phyloP scores from a whole-genome alignment of 2,329 filamentous ascomycete genomes.

The Colletotrichum kahawae region DNA sequence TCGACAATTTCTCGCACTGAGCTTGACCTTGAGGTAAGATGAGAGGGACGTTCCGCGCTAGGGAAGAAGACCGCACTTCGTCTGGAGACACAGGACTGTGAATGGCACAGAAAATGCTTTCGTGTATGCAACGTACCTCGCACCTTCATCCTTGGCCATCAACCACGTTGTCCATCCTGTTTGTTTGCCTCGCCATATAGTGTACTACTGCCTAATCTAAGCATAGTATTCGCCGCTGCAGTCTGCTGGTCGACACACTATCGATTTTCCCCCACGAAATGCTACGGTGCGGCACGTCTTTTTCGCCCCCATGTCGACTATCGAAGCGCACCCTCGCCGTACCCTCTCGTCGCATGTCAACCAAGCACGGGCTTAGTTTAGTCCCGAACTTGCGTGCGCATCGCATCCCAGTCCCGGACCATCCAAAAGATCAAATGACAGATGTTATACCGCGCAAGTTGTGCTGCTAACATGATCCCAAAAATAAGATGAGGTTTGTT shows the following conservation, averaged over 20 bases:
- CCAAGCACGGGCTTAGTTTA: neutral
- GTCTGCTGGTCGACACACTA: neutral
- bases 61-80: neutral
- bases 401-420: neutral
- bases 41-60: neutral
- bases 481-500: constrained; percentile 1
- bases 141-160: neutral
- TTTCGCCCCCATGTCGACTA: neutral
- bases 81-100: neutral
- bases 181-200: neutral
- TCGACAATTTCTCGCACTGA: neutral
- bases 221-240: neutral
- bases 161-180: neutral
- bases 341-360: neutral
- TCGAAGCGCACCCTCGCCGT: neutral
- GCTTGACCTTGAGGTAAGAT: neutral
- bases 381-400: neutral
- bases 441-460: neutral
- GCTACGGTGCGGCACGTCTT: constrained; percentile 1
- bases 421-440: constrained; percentile 5
- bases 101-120: neutral
- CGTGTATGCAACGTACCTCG: constrained; percentile 18
- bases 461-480: neutral
- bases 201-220: neutral
- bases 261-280: constrained; percentile 17